Conservation (phyloP, 1,139 yeast species). For the Komagataea norvegica region DNA sequence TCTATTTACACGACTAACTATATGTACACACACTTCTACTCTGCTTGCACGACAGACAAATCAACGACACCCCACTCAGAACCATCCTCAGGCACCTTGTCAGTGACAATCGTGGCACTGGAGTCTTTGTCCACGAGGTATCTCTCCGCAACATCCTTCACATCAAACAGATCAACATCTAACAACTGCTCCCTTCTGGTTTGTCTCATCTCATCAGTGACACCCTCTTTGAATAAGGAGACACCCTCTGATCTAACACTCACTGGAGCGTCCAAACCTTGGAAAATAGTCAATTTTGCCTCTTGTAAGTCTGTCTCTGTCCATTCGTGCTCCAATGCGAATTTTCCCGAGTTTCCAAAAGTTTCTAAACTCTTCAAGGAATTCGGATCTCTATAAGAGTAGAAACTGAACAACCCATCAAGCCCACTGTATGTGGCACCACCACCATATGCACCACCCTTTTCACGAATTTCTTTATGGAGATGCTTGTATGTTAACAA, state of each 20-base stretch:
- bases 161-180: conserved; percentile 58
- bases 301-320: conserved; percentile 69
- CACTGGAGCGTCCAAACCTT: conserved; percentile 84
- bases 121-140: conserved; percentile 38
- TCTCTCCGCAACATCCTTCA: conserved; percentile 56
- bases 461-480: conserved; percentile 87
- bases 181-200: conserved; percentile 69
- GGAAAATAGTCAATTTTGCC: conserved; percentile 88
- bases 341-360: conserved; percentile 52
- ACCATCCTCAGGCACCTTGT: conserved; percentile 13
- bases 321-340: conserved; percentile 51
- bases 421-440: conserved; percentile 82
- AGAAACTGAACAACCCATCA: conserved; percentile 76
- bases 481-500: conserved; percentile 76
- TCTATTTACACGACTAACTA: neutral
- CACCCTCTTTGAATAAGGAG: conserved; percentile 57
- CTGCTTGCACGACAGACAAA: conserved; percentile 6
- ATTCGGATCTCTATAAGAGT: conserved; percentile 92
- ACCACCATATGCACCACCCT: conserved; percentile 98
- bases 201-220: conserved; percentile 79
- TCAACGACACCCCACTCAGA: conserved; percentile 22
- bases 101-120: conserved; percentile 25
- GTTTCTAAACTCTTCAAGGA: conserved; percentile 64
- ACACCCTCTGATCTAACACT: conserved; percentile 79
- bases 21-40: neutral